phyloP scores from a whole-genome alignment of 2,329 filamentous ascomycete genomes.

The Penicillium sp. region DNA sequence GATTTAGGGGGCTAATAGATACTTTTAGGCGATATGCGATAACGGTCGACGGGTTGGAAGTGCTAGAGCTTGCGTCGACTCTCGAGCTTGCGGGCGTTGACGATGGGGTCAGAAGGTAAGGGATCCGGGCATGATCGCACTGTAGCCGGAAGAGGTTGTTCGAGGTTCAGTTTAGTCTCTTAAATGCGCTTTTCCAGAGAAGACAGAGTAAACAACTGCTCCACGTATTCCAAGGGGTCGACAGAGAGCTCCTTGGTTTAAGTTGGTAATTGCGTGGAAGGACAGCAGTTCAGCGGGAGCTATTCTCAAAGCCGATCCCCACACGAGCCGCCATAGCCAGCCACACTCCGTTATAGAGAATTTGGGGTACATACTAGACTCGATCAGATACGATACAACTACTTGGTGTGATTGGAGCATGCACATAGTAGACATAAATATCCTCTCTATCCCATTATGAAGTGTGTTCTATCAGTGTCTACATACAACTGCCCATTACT shows the following conservation, averaged over 20 bases:
- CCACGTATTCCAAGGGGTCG: background rate
- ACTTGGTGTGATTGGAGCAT: background rate
- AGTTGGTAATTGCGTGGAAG: constrained; percentile 6
- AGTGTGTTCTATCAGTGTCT: background rate
- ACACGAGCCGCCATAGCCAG: constrained; percentile 16
- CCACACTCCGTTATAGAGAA: constrained; percentile 21
- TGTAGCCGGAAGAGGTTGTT: background rate
- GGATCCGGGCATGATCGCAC: constrained; percentile 33
- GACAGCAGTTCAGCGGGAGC: constrained; percentile 1
- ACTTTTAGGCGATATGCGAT: constrained; percentile 9
- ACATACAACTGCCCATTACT: constrained; percentile 26
- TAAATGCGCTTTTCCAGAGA: background rate
- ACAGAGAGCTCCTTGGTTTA: background rate
- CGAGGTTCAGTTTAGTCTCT: background rate
- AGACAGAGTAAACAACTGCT: background rate
- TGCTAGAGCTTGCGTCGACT: constrained; percentile 13
- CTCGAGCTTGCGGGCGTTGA: constrained; percentile 21
- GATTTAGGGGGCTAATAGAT: background rate
- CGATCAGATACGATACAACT: background rate
- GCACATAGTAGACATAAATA: background rate
- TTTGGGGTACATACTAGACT: background rate
- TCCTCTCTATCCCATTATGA: background rate
- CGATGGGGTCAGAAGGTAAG: constrained; percentile 22
- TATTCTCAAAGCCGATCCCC: constrained; percentile 7
- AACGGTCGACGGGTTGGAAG: constrained; percentile 11